phyloP scores from a whole-genome alignment of 495 filamentous ascomycete species.

The Xylaria palmicola region DNA sequence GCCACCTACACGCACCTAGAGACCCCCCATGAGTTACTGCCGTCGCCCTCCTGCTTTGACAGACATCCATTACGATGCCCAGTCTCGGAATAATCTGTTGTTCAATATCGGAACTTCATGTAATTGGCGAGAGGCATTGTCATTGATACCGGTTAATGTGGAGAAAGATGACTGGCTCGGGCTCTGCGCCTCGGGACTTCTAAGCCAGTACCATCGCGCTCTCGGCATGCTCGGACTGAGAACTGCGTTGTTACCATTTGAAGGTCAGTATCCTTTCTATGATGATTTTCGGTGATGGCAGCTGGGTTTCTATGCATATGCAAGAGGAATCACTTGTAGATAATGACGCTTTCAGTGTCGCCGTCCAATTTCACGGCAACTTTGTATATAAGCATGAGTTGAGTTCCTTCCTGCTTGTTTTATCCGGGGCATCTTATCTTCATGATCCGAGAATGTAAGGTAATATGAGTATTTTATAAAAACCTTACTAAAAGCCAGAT shows the following conservation, averaged over 20 bases:
- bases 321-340: too few relatives aligned
- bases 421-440: too few relatives aligned
- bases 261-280: not conserved
- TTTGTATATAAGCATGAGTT: too few relatives aligned
- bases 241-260: not conserved
- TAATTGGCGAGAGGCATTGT: constrained; percentile 26
- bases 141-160: constrained; percentile 33
- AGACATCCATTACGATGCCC: constrained; percentile 14
- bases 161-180: constrained; percentile 13
- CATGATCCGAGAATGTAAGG: too few relatives aligned
- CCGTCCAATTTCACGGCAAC: too few relatives aligned
- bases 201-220: not conserved
- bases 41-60: constrained; percentile 18
- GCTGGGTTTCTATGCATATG: too few relatives aligned
- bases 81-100: constrained; percentile 21
- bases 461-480: too few relatives aligned
- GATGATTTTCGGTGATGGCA: not conserved
- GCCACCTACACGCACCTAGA: not conserved
- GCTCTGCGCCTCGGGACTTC: too few relatives aligned
- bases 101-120: constrained; percentile 15
- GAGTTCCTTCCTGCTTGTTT: too few relatives aligned
- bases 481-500: too few relatives aligned
- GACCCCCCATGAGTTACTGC: constrained; percentile 17
- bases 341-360: too few relatives aligned
- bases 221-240: not conserved